Base-by-base conservation (phyloP, 2,329 filamentous ascomycete genomes). In the Coniochaeta prunicola region DNA sequence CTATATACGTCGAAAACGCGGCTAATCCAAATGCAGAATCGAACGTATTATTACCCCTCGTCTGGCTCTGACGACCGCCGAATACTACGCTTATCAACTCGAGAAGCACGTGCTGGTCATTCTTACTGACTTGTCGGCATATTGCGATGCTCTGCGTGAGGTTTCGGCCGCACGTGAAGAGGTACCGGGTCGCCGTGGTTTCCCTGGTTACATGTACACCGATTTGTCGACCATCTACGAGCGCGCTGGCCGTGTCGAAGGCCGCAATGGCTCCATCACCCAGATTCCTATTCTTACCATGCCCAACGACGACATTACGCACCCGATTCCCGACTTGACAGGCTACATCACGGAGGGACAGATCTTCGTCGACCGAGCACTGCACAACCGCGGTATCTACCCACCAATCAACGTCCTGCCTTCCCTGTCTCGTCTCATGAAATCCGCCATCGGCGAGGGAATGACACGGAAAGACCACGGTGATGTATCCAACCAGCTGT, bases 151-250 rank as follows among this genome's bases (percentile, higher is more conserved):
- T 65, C 88, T 99, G 65, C 94, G 94, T 85, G 94, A 99, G 78
- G 94, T 99, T 56, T 99, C 94, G 15, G 93, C 94, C 58, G 94
- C 94, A 57, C 87, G 94, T 80, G 94, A 99, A 83, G 94, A 99
- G 87, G 94, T 99, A 48, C 94, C 94, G 42, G 94, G 94, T 83
- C 93, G 94, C 76, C 93, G 94, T 87, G 94, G 94, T 84, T 99
- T 94, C 81, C 94, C 94, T 58, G 94, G 94, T 90, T 99, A 99
- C 84, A 99, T 99, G 94, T 99, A 99, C 83, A 99, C 94, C 67
- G 96, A 99, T 86, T 90, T 99, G 87, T 97, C 94, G 61, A 99
- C 94, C 71, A 97, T 99, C 70, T 99, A 99, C 82, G 94, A 99
- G 79, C 92, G 94, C 80, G 94, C 94, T 67, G 94, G 94, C 71